Evolutionary conservation across 176 grass and related monocot species (phyloP).

Genomic region (Miscanthus lutarioriparius): DNA sequence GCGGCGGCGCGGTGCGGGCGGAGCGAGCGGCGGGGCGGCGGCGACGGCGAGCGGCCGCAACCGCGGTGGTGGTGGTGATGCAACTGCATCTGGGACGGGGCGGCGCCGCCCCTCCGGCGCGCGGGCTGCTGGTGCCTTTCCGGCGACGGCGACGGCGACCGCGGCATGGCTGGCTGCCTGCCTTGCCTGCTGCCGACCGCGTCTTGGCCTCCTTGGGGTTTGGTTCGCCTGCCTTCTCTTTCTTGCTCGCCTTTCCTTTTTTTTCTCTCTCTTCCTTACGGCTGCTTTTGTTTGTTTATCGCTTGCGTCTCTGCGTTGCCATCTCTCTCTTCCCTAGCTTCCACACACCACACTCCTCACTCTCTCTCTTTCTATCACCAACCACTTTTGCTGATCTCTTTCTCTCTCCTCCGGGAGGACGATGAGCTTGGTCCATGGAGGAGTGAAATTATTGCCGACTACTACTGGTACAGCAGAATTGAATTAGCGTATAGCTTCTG

Average conservation of each 20-base stretch:
- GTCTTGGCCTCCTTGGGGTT: slow-evolving; percentile 55
- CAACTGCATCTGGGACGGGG: slow-evolving; percentile 12
- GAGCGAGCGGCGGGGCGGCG: slow-evolving; percentile 44
- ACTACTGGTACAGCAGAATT: neutral
- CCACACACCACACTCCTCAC: no score
- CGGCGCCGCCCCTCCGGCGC: slow-evolving; percentile 13
- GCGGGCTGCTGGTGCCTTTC: slow-evolving; percentile 45
- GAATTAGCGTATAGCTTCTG: neutral
- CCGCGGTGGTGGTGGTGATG: slow-evolving; percentile 9
- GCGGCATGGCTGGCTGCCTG: slow-evolving; percentile 53
- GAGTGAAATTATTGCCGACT: slow-evolving; percentile 32
- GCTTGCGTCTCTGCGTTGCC: slow-evolving; percentile 41
- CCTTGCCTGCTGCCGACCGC: slow-evolving; percentile 58
- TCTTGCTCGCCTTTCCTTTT: slow-evolving; percentile 31
- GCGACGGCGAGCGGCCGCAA: slow-evolving; percentile 47
- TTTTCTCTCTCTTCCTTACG: slow-evolving; percentile 30
- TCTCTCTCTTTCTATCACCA: no score
- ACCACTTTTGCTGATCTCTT: slow-evolving; percentile 22
- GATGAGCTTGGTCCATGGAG: slow-evolving; percentile 43
- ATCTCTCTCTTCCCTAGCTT: no score
- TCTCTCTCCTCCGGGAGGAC: slow-evolving; percentile 37
- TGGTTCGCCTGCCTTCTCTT: slow-evolving; percentile 36
- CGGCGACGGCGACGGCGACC: slow-evolving; percentile 51
- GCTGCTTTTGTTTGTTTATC: slow-evolving; percentile 54
- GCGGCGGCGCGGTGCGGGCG: slow-evolving; percentile 53